Evolutionary conservation across 75 land plant species (phyloP).

Genomic region (Sequoia sempervirens): DNA sequence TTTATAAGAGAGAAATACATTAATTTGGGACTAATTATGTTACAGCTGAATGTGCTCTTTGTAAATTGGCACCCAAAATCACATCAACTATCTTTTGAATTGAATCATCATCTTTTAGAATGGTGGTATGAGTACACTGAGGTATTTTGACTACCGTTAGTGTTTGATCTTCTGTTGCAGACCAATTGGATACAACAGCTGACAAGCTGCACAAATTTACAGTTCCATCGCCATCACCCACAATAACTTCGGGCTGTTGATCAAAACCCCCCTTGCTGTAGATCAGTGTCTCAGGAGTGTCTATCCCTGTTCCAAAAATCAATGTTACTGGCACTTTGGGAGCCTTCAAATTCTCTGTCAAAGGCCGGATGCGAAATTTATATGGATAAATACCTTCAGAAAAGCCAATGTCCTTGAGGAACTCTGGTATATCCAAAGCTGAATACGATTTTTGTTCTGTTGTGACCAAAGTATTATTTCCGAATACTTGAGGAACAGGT

Average conservation of each 20-base stretch:
- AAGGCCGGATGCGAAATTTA: slow-evolving; percentile 49
- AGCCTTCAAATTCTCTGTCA: slow-evolving; percentile 30
- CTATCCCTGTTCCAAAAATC: slow-evolving; percentile 55
- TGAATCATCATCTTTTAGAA: slow-evolving; percentile 52
- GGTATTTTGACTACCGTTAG: slow-evolving; percentile 41
- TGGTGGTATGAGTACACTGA: slow-evolving; percentile 55
- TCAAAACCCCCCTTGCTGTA: slow-evolving; percentile 71
- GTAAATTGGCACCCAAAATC: slow-evolving; percentile 17
- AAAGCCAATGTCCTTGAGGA: slow-evolving; percentile 75
- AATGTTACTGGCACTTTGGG: slow-evolving; percentile 66
- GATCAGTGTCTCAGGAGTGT: slow-evolving; percentile 59
- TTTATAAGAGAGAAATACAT: neutral
- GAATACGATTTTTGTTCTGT: slow-evolving; percentile 42
- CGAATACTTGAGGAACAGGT: slow-evolving; percentile 56
- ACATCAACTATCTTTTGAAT: slow-evolving; percentile 37
- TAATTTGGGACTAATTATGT: neutral
- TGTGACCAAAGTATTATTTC: slow-evolving; percentile 39
- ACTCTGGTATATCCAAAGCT: slow-evolving; percentile 49
- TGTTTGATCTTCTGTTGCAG: slow-evolving; percentile 27
- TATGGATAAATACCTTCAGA: slow-evolving; percentile 66
- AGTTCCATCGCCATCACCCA: slow-evolving; percentile 97
- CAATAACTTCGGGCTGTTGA: slow-evolving; percentile 48
- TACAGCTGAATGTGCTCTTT: neutral
- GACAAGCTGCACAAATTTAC: slow-evolving; percentile 80
- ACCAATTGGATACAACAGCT: slow-evolving; percentile 55